Percentiles rank a stretch among this genome's conserved stretches.
phyloP scores from a whole-genome alignment of 179 eudicot species.

The Silene noctiflora region DNA sequence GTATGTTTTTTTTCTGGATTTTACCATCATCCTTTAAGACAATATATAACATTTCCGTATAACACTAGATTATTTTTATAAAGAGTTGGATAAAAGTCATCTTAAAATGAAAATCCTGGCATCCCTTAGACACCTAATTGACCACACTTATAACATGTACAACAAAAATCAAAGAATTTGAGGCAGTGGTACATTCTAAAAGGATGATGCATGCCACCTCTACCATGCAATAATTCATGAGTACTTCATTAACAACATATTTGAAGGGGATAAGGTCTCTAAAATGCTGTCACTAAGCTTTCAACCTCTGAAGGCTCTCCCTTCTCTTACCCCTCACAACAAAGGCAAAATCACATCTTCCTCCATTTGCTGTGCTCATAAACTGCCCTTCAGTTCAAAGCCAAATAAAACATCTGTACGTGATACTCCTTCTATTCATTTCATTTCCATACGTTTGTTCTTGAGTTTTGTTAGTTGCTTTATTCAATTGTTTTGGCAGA shows the following conservation, averaged over 20 bases:
- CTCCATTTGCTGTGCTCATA: conserved; percentile 28
- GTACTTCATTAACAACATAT: not conserved
- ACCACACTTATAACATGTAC: too few relatives aligned
- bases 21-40: too few relatives aligned
- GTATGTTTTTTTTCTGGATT: too few relatives aligned
- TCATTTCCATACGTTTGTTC: not conserved
- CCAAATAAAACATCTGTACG: conserved; percentile 22
- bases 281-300: conserved; percentile 30
- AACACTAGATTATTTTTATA: too few relatives aligned
- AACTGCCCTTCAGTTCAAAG: conserved; percentile 27
- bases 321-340: conserved; percentile 38
- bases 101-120: too few relatives aligned
- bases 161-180: not conserved
- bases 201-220: conserved; percentile 3
- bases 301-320: conserved; percentile 54
- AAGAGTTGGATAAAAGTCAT: too few relatives aligned
- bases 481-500: conserved; percentile 10
- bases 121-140: too few relatives aligned
- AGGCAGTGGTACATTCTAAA: not conserved
- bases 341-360: conserved; percentile 18
- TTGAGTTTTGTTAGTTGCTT: not conserved
- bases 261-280: not conserved
- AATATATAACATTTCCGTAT: too few relatives aligned
- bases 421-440: not conserved
- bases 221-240: not conserved